A percentile compares a stretch with the other conserved stretches of the same genome.
Conservation (phyloP, 805 yeast species). For the Debaryomyces tyrocola region DNA sequence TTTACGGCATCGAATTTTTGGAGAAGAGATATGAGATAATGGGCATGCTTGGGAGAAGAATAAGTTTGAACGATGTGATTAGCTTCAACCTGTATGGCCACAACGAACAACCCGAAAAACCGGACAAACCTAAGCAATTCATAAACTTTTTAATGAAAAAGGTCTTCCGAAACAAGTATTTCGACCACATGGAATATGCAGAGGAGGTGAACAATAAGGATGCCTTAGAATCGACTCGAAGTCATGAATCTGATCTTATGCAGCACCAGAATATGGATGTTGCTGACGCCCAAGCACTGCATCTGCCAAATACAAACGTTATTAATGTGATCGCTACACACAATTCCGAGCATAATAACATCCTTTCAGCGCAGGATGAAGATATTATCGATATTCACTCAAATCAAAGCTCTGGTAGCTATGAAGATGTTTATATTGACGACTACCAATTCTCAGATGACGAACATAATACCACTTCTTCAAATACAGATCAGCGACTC, state of each 20-base stretch:
- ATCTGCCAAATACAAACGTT: too few species aligned
- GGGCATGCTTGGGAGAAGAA: constrained; percentile 63
- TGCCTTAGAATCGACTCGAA: too few species aligned
- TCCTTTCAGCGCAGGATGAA: too few species aligned
- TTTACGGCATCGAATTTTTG: constrained; percentile 50
- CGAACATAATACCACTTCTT: constrained; percentile 7
- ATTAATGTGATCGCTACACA: too few species aligned
- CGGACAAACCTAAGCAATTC: too few species aligned
- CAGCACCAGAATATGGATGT: too few species aligned
- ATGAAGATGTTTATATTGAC: constrained; percentile 27
- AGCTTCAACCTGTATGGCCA: constrained; percentile 3
- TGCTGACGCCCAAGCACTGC: too few species aligned
- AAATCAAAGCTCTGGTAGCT: constrained; percentile 1
- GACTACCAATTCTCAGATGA: constrained; percentile 22
- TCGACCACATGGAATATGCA: neutral
- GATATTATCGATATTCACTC: neutral
- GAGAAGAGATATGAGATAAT: constrained; percentile 51
- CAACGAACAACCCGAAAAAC: too few species aligned
- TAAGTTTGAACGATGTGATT: constrained; percentile 45
- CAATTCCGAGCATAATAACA: too few species aligned
- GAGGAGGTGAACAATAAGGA: neutral
- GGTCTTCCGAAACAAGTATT: neutral
- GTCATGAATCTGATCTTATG: too few species aligned
- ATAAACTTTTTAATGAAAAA: neutral
- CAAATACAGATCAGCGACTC: neutral